These are phyloP conservation scores for Diutina scorzettiae DNA, from an alignment of 1,139 yeast genomes.

Conservation along the genomic window DNA sequence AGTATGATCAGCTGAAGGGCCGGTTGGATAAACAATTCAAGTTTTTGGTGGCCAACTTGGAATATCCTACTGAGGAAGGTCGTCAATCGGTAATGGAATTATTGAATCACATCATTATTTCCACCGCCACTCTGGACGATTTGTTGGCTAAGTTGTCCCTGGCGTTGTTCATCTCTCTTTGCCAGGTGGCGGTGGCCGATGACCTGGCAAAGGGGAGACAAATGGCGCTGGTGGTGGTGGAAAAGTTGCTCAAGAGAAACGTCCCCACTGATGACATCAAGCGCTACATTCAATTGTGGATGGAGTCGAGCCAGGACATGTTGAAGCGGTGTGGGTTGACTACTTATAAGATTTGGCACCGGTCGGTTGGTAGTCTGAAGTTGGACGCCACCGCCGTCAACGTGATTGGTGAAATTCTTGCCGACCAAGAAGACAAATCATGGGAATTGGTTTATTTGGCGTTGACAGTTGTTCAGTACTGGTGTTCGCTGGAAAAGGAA, in stretches of 20 bases:
- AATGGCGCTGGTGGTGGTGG: conserved; percentile 60
- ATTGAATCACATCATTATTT: conserved; percentile 55
- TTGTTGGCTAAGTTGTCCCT: conserved; percentile 51
- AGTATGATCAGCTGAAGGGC: conserved; percentile 88
- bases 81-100: conserved; percentile 87
- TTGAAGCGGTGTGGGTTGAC: conserved; percentile 70
- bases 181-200: conserved; percentile 70
- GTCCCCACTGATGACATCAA: conserved; percentile 34
- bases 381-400: conserved; percentile 28
- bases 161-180: conserved; percentile 73
- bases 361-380: conserved; percentile 27
- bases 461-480: conserved; percentile 40
- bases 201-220: conserved; percentile 75
- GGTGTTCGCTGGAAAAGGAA: conserved; percentile 20
- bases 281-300: conserved; percentile 58
- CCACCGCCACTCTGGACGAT: conserved; percentile 44
- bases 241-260: conserved; percentile 38
- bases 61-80: conserved; percentile 80
- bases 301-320: conserved; percentile 34
- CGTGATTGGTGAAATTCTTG: conserved; percentile 28
- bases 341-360: conserved; percentile 52
- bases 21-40: conserved; percentile 75
- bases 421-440: conserved; percentile 19
- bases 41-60: conserved; percentile 69
- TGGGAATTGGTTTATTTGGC: conserved; percentile 77